Evolutionary conservation across 2,329 filamentous ascomycete species (phyloP), one percentile per base, ranked within the genome.

Genomic region (Didymella sp.): DNA sequence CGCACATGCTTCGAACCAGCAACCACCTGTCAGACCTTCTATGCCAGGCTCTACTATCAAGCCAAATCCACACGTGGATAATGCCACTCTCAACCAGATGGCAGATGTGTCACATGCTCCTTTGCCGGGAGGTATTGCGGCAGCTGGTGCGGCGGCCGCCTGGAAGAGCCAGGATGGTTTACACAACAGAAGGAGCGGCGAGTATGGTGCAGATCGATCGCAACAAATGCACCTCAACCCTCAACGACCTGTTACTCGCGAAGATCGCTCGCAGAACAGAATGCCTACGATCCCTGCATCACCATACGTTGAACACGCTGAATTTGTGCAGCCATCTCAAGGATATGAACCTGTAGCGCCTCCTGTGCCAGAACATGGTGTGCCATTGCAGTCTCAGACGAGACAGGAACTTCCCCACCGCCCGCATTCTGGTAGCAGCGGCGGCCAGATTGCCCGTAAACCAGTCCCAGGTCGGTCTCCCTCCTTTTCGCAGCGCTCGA

Each of bases 41-140:
- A 86, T 91, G 56, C 88, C 91, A 27, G 85, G 89, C 71, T 58
- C 56, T n/a, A 81, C 94, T 67, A 88, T 90, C 60, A 87, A 87
- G 62, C 91, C 90, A 48, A 95, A 92, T 66, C 92, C 89, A 65
- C 88, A 92, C 21, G 87, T 98, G 73, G 96, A 95, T 24, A 85
- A 83, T 64, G 87, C 87, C 1, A 98, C 94, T 0, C 81, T 97
- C 42, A 84, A 88, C 41, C 92, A 97, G 72, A 82, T 98, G 72
- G 87, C 86, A 28, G 89, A 88, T 63, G 89, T 89, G 42, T 86
- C 85, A 51, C 85, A 84, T 21, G 75, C 85, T 72, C 79, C 43
- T 71, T 71, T 66, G 50, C 72, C 58, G 63, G 70, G 56, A n/a
- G 69, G 69, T 8, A 48, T 72, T 42, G 76, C 77, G 38, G 71